These are phyloP conservation scores for Ustilaginoidea virens DNA, from an alignment of 2,329 filamentous ascomycete species.

Conservation along the genomic window DNA sequence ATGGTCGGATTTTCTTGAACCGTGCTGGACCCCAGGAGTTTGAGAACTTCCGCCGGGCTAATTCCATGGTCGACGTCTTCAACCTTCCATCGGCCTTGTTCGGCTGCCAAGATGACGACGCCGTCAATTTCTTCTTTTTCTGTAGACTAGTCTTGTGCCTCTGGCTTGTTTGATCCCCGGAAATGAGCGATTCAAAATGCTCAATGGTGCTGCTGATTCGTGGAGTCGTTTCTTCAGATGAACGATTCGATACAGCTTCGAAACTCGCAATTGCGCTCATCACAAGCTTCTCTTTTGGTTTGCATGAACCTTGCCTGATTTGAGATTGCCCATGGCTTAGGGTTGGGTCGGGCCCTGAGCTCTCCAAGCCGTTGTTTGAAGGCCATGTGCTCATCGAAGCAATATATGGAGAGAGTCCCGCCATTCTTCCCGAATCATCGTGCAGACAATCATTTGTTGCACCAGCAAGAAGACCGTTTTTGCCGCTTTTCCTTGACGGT, in stretches of 20 bases:
- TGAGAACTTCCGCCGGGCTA: conserved; percentile 3
- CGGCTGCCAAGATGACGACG: conserved; percentile 2
- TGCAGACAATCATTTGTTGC: too few species aligned
- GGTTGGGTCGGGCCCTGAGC: too few species aligned
- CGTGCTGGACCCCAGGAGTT: conserved; percentile 4
- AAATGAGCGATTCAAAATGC: conserved; percentile 5
- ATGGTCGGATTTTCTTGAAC: conserved; percentile 1
- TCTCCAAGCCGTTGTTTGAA: too few species aligned
- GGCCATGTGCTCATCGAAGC: too few species aligned
- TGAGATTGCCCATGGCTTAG: too few species aligned
- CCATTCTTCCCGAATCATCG: too few species aligned
- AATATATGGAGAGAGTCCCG: too few species aligned
- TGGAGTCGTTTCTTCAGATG: background rate
- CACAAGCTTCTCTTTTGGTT: background rate
- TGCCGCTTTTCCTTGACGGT: too few species aligned
- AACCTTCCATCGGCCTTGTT: background rate
- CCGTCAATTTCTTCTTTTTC: conserved; percentile 1
- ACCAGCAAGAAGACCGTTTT: too few species aligned
- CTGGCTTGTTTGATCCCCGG: background rate
- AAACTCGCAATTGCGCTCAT: conserved; percentile 1
- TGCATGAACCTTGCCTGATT: background rate
- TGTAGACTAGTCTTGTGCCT: conserved; percentile 1
- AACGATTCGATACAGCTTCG: conserved; percentile 1
- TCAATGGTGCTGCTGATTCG: conserved; percentile 4
- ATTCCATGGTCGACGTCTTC: background rate